A percentile compares a stretch with the other conserved stretches of the same genome.
These are phyloP conservation scores for Prunus dulcis DNA, from an alignment of 306 rosid genomes.

Conservation along the genomic window DNA sequence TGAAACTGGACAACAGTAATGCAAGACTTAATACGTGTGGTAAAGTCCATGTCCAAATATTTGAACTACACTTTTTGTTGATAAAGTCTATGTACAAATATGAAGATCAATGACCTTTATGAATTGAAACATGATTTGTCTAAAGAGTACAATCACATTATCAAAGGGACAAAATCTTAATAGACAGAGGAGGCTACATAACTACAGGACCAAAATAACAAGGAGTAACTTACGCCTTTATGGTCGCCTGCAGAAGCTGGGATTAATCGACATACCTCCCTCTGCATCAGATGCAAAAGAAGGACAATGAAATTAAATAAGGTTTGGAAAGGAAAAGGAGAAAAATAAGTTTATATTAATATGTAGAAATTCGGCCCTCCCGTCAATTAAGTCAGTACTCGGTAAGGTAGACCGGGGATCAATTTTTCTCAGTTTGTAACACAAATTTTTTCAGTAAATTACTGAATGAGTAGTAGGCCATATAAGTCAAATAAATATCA, in stretches of 20 bases:
- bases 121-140: background rate
- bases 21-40: conserved; percentile 14
- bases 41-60: background rate
- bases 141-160: background rate
- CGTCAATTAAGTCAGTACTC: background rate
- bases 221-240: conserved; percentile 62
- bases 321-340: conserved; percentile 8
- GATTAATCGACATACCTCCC: conserved; percentile 83
- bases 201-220: conserved; percentile 16
- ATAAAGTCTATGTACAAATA: background rate
- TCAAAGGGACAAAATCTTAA: background rate
- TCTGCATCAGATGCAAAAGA: conserved; percentile 47
- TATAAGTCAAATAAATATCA: background rate
- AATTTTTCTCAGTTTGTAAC: background rate
- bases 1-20: conserved; percentile 67
- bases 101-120: conserved; percentile 2
- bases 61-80: background rate
- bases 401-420: background rate
- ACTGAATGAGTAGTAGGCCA: background rate
- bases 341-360: background rate
- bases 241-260: conserved; percentile 69
- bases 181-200: background rate
- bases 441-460: background rate
- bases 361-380: background rate
- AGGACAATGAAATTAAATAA: conserved; percentile 6